Percentiles rank a stretch among this genome's conserved stretches.
Evolutionary conservation across 371 early-diverging fungal genomes (phyloP).

Genomic region (Mycotypha africana): DNA sequence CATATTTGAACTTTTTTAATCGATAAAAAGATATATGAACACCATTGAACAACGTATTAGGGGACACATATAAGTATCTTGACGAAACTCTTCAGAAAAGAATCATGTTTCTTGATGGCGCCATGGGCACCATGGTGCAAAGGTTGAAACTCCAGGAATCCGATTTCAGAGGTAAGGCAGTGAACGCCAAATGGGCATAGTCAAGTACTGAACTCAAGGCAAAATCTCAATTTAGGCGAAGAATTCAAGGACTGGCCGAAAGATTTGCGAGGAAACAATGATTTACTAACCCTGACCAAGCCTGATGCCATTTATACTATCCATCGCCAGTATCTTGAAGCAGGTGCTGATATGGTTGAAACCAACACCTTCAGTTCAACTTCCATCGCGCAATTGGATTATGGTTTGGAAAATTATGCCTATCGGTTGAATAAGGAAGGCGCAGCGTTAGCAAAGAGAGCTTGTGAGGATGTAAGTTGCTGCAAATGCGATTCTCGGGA

Average conservation of each 20-base stretch:
- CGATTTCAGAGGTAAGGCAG: slow-evolving; percentile 81
- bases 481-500: no score
- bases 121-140: slow-evolving; percentile 95
- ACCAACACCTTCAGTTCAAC: slow-evolving; percentile 94
- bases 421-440: slow-evolving; percentile 92
- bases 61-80: slow-evolving; percentile 65
- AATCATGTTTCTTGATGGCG: slow-evolving; percentile 93
- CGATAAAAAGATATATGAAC: no score
- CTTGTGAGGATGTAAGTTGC: slow-evolving; percentile 64
- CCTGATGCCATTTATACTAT: slow-evolving; percentile 84
- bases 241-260: slow-evolving; percentile 76
- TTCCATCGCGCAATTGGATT: slow-evolving; percentile 88
- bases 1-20: no score
- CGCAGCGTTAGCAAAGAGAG: slow-evolving; percentile 78
- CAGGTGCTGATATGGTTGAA: slow-evolving; percentile 92
- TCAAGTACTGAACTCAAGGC: not conserved
- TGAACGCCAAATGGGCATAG: no score
- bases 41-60: no score
- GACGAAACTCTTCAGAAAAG: slow-evolving; percentile 68
- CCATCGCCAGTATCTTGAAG: slow-evolving; percentile 83
- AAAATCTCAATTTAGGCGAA: slow-evolving; percentile 37
- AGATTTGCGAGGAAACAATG: slow-evolving; percentile 93
- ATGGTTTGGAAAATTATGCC: slow-evolving; percentile 74
- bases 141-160: slow-evolving; percentile 72
- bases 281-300: slow-evolving; percentile 84